Conservation (phyloP, 2,329 filamentous ascomycete genomes). For the Byssothecium circinans region DNA sequence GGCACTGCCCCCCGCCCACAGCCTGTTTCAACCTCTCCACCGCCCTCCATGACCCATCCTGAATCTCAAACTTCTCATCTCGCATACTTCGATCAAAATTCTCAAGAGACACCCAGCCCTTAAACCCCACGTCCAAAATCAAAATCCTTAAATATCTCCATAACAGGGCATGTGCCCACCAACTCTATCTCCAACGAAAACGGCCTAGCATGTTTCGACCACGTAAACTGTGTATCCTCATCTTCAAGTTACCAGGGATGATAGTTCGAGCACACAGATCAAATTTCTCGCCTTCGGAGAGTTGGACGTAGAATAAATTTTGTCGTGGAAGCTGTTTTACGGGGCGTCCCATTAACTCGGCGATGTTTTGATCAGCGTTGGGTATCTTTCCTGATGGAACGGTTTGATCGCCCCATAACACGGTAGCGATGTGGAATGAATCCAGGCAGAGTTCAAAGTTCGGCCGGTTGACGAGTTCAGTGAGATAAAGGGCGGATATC, state of each 20-base stretch:
- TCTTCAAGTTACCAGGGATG: slow-evolving; percentile 13
- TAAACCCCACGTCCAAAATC: slow-evolving; percentile 9
- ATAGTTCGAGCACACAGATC: slow-evolving; percentile 1
- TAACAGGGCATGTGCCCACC: slow-evolving; percentile 14
- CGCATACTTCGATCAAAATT: slow-evolving; percentile 14
- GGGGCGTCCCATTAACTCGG: slow-evolving; percentile 1
- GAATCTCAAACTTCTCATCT: slow-evolving; percentile 1
- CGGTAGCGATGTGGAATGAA: slow-evolving; percentile 66
- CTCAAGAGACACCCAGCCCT: slow-evolving; percentile 16
- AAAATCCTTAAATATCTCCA: slow-evolving; percentile 6
- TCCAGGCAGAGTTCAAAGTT: slow-evolving; percentile 77
- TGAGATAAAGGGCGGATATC: slow-evolving; percentile 67
- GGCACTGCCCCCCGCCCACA: neutral
- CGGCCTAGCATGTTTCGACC: slow-evolving; percentile 13
- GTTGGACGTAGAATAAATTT: slow-evolving; percentile 10
- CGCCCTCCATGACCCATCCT: slow-evolving; percentile 5
- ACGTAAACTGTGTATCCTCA: slow-evolving; percentile 9
- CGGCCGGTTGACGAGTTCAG: slow-evolving; percentile 61
- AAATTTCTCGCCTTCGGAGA: slow-evolving; percentile 13
- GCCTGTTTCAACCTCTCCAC: slow-evolving; percentile 4
- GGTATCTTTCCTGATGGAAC: slow-evolving; percentile 7
- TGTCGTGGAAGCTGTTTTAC: slow-evolving; percentile 4
- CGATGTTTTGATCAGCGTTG: slow-evolving; percentile 7
- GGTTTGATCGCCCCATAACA: slow-evolving; percentile 17
- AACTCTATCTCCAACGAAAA: slow-evolving; percentile 12